Evolutionary conservation across 768 basidiomycete genomes (phyloP), one percentile per base, ranked within the genome.

Genomic region (Pisolithus marmoratus): DNA sequence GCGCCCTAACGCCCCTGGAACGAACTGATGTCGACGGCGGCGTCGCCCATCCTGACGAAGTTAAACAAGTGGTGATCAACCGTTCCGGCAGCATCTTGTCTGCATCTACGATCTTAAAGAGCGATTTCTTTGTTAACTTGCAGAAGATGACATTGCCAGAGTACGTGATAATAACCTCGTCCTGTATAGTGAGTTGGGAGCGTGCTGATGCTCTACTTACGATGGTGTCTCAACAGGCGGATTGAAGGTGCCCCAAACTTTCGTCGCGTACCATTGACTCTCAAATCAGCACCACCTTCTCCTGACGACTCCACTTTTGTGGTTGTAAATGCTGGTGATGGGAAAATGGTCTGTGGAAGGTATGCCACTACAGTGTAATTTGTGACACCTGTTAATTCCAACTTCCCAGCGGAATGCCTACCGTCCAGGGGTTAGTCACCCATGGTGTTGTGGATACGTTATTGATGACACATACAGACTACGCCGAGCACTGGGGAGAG

Each of bases 61-160:
- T 93, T 31, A 82, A 85, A 8, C 79, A 85, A 54, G 79, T 95
- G 4, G 94, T 99, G 29, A 76, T 82, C 36, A 89, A 87, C 58
- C 83, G 96, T 38, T 78, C 81, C 8, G 96, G 96, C 8, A 81
- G 78, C 54, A 89, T 98, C 52, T 71, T 98, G 0, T 95, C 91
- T 12, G 89, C 92, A 2, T 90, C 84, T 5, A 92, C 94, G 1
- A 96, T 98, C 59, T 74, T 98, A 62, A 99, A 99, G 73, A 91
- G 88, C 61, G 92, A 94, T 64, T 92, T 93, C 75, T 94, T 94
- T 77, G 83, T 83, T 6, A 90, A 90, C 63, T 64, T 98, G 29
- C 96, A 98, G 71, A 98, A 97, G 73, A 92, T 96, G 84, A 90
- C 90, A 4, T 74, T 99, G 2, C 90, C 94, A 0, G 96, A 98